Evolutionary conservation across 208 protist species (phyloP).

Genomic region (Trichomonas vaginalis): DNA sequence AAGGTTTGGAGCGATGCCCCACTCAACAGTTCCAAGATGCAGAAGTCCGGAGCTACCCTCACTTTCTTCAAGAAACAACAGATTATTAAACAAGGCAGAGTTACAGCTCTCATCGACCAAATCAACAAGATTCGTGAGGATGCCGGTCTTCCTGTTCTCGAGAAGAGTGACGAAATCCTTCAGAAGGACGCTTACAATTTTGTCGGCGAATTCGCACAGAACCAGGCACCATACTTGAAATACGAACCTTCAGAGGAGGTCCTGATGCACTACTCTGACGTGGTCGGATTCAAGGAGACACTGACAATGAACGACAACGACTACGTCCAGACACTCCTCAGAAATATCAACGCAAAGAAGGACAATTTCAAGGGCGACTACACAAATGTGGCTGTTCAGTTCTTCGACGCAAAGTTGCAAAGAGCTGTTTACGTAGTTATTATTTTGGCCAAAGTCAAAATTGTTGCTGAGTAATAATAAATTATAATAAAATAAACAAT

Average conservation of each 20-base stretch:
- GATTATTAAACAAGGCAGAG: not conserved
- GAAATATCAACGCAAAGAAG: not conserved
- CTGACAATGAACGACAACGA: not conserved
- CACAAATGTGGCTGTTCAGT: not conserved
- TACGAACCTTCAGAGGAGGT: not conserved
- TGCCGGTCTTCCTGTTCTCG: not conserved
- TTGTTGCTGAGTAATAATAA: not conserved
- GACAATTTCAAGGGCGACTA: not conserved
- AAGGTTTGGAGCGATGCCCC: not conserved
- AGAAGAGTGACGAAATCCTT: not conserved
- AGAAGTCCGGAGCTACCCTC: not conserved
- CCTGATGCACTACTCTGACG: not conserved
- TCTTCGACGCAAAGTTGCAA: not conserved
- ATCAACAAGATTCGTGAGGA: not conserved
- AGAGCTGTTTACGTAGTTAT: not conserved
- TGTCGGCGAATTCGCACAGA: not conserved
- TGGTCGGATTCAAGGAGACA: not conserved
- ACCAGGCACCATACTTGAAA: not conserved
- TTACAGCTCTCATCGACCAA: not conserved
- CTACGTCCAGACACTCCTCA: not conserved
- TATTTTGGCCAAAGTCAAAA: not conserved
- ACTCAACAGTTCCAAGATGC: not conserved
- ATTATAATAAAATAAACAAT: not conserved
- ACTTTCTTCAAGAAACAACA: not conserved
- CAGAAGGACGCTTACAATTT: not conserved